These are phyloP conservation scores for Neurospora sp. DNA, from an alignment of 495 filamentous ascomycete species.

Conservation along the genomic window DNA sequence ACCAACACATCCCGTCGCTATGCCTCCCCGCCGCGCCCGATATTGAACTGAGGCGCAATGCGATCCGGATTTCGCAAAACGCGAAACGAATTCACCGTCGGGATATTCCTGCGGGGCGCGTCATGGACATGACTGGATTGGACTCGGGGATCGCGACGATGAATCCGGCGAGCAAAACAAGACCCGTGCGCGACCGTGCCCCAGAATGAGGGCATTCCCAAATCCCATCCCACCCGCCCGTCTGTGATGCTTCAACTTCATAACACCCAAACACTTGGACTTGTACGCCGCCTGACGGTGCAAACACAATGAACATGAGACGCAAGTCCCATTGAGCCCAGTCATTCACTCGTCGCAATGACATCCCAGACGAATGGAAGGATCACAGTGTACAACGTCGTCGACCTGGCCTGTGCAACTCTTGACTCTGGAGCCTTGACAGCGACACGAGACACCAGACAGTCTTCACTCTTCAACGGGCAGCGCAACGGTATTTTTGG, in stretches of 20 bases:
- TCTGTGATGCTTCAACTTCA: neutral
- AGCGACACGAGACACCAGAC: neutral
- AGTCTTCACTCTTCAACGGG: neutral
- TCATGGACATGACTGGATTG: neutral
- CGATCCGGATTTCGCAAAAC: neutral
- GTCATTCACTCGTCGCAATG: neutral
- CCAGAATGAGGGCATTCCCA: neutral
- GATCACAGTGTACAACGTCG: neutral
- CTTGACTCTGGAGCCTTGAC: neutral
- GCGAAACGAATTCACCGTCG: neutral
- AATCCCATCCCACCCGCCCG: neutral
- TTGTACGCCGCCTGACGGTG: neutral
- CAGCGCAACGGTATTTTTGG: neutral
- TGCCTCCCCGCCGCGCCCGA: neutral
- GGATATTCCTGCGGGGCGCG: neutral
- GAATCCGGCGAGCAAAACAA: neutral
- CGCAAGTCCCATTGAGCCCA: too few species aligned
- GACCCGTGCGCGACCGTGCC: neutral
- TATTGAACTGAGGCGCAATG: neutral
- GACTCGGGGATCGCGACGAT: neutral
- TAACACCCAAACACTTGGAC: neutral
- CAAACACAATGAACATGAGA: neutral
- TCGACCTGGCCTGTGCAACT: neutral
- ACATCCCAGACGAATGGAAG: neutral
- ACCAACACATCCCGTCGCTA: neutral